A percentile compares a stretch with the other conserved stretches of the same genome.
phyloP scores from a whole-genome alignment of 305 asterid species.

The Rubia tinctorum region DNA sequence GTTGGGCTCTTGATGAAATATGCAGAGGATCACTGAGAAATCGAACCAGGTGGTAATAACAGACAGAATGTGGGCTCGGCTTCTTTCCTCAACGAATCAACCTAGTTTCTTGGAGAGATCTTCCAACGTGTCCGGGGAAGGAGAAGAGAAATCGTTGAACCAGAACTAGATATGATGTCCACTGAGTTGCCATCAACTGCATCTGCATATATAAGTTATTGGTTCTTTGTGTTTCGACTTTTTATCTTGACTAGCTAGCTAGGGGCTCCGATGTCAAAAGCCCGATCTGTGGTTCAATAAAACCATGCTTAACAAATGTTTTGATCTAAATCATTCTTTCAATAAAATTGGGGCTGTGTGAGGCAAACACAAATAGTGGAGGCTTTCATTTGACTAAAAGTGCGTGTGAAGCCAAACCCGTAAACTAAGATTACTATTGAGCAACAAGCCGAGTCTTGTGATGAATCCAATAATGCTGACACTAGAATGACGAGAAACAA shows the following conservation, averaged over 20 bases:
- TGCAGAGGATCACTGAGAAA: conserved; percentile 7
- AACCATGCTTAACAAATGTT: neutral
- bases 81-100: conserved; percentile 12
- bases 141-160: neutral
- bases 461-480: no score
- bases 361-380: neutral
- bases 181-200: neutral
- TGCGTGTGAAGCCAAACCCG: no score
- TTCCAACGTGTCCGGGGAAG: neutral
- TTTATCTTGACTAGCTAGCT: neutral
- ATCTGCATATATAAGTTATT: neutral
- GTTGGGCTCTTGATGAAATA: neutral
- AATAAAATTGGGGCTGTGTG: neutral
- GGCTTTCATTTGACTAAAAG: neutral
- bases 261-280: neutral
- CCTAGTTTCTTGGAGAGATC: neutral
- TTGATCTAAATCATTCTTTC: neutral
- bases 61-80: conserved; percentile 14
- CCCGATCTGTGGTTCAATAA: neutral
- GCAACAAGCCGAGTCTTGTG: no score
- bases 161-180: neutral
- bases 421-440: no score
- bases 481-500: no score
- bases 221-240: neutral
- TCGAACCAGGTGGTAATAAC: conserved; percentile 10